These are phyloP conservation scores for Coprinopsis strossmayeri DNA, from an alignment of 768 basidiomycete genomes.

Conservation along the genomic window DNA sequence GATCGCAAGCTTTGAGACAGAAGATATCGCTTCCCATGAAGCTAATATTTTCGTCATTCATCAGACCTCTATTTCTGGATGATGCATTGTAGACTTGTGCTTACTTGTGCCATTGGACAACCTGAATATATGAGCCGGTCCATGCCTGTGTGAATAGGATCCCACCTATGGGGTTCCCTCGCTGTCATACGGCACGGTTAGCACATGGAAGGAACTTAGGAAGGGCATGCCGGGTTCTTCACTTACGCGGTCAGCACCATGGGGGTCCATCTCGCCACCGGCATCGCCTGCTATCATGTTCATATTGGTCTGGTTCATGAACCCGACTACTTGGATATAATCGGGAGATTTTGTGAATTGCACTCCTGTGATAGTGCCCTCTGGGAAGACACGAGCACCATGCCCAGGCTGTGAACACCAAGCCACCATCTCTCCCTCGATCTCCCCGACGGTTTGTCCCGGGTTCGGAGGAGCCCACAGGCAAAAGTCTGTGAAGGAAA, in stretches of 20 bases:
- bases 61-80: no score
- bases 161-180: constrained; percentile 59
- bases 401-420: constrained; percentile 70
- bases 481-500: constrained; percentile 51
- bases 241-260: constrained; percentile 54
- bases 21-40: constrained; percentile 24
- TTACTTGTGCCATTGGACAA: constrained; percentile 53
- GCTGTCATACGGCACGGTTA: constrained; percentile 1
- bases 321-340: constrained; percentile 61
- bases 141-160: constrained; percentile 22
- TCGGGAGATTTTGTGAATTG: constrained; percentile 58
- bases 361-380: constrained; percentile 54
- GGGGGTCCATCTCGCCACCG: constrained; percentile 77
- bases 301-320: constrained; percentile 49
- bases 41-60: no score
- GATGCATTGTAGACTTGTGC: no score
- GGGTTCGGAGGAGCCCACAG: constrained; percentile 53
- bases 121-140: constrained; percentile 31
- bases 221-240: no score
- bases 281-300: constrained; percentile 48
- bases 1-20: constrained; percentile 60
- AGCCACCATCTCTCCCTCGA: constrained; percentile 68
- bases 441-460: constrained; percentile 54
- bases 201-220: no score
- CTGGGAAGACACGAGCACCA: constrained; percentile 68